Base-by-base conservation (phyloP, 192 early-diverging fungal genomes). In the Globomyces pollinis-pini region DNA sequence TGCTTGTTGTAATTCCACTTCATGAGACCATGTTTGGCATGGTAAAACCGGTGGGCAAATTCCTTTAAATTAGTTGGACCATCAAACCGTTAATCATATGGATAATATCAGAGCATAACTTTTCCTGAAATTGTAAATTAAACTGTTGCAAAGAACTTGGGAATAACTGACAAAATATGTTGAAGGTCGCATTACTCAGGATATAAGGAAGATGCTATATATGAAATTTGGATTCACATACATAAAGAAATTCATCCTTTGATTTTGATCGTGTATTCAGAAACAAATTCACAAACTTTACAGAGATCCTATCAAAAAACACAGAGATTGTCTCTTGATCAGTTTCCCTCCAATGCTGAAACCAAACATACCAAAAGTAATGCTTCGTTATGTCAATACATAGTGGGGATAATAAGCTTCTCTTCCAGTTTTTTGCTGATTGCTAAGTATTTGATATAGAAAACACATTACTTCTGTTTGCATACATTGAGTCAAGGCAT, bases 291-390 rank as follows among this genome's bases (percentile, higher is more conserved):
- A 36, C 12, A 16, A 23, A 52, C 5, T 52, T 52, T 8, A 31
- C 16, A 16, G 31, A 52, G 6, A 52, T 52, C 21, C 50, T 31
- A 16, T 52, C 50, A 15, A 16, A 36, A 12, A 52, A 23, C 21
- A 11, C 4, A 23, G 5, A 5, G 21, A 36, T 31, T 23, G 38
- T 39, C 15, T 52, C 50, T 16, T 12, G 4, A 24, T 52, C 21
- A 12, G 30, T 16, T 13, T 8, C 4, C 13, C 26, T 20, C 50
- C 50, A 52, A 24, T 16, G 16, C 26, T n/a, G 12, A 52, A 12
- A 36, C 50, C 50, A 52, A 5, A 52, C 16, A 52, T 52, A 52
- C 50, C 50, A 52, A 24, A 16, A 52, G 4, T n/a, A 24, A 23
- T 52, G 16, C 13, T 34, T 9, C 13, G 41, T 24, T 52, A n/a